These are phyloP conservation scores for Anastatica hierochuntica DNA, from an alignment of 345 rosid species.

Conservation along the genomic window DNA sequence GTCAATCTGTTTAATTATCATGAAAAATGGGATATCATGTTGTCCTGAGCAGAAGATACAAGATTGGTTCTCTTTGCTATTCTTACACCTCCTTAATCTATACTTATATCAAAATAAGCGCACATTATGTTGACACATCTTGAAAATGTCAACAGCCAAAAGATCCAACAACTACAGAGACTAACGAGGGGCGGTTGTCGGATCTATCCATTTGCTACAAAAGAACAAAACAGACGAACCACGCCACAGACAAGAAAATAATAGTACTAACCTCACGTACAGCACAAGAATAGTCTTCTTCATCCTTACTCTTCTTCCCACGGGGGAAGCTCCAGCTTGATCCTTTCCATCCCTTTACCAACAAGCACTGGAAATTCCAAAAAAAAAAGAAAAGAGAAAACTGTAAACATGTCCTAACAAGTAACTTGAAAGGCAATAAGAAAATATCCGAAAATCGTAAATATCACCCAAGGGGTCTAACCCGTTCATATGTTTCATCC, in stretches of 20 bases:
- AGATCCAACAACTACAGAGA: background rate
- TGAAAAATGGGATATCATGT: too few species aligned
- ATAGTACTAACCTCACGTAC: slow-evolving; percentile 62
- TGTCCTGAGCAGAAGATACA: too few species aligned
- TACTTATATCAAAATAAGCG: too few species aligned
- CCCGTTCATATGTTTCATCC: slow-evolving; percentile 94
- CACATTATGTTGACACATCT: too few species aligned
- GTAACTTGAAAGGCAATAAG: background rate
- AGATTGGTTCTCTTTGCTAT: too few species aligned
- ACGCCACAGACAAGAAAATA: background rate
- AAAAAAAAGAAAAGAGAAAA: background rate
- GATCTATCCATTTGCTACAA: too few species aligned
- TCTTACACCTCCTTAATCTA: too few species aligned
- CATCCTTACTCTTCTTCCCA: slow-evolving; percentile 96
- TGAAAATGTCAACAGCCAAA: background rate
- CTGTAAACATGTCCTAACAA: background rate
- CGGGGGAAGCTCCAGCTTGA: slow-evolving; percentile 99
- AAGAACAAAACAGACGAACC: too few species aligned
- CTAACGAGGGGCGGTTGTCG: too few species aligned
- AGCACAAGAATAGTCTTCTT: slow-evolving; percentile 98
- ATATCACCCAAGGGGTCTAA: slow-evolving; percentile 27
- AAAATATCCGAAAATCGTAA: background rate
- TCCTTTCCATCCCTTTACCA: slow-evolving; percentile 99
- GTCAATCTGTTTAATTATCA: too few species aligned
- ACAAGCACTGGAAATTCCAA: slow-evolving; percentile 50